A percentile compares a stretch with the other conserved stretches of the same genome.
These are phyloP conservation scores for Musa acuminata DNA, from an alignment of 176 grass and related monocot genomes.

Conservation along the genomic window DNA sequence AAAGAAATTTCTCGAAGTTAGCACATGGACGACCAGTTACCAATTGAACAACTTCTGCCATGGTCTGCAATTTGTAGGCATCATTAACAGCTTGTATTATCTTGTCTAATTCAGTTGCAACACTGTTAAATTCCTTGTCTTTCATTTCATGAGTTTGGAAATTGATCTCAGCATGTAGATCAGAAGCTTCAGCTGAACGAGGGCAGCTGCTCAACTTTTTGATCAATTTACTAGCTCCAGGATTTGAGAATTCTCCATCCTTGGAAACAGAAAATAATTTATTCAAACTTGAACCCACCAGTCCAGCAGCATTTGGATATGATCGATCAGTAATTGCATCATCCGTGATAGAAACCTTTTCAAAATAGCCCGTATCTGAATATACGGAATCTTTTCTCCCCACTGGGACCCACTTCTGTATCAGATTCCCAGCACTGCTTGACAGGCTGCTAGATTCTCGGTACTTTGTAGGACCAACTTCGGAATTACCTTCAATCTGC, in stretches of 20 bases:
- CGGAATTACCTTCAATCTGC: neutral
- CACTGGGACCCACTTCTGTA: neutral
- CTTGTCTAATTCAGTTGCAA: conserved; percentile 28
- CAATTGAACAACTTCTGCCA: conserved; percentile 24
- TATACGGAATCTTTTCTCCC: neutral
- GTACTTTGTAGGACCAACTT: neutral
- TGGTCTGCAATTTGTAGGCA: conserved; percentile 21
- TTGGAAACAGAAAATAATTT: too few species aligned
- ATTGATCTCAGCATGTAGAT: neutral
- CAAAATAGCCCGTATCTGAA: neutral
- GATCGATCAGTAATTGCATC: neutral
- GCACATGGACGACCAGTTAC: conserved; percentile 33
- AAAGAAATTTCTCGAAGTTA: conserved; percentile 53
- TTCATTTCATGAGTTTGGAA: conserved; percentile 14
- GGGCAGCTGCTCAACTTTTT: neutral
- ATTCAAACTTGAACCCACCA: too few species aligned
- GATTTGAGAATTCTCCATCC: too few species aligned
- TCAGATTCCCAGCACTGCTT: neutral
- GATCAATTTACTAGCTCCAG: too few species aligned
- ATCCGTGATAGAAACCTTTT: neutral
- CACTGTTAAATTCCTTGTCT: conserved; percentile 12
- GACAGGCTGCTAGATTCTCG: neutral
- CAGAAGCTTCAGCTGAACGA: conserved; percentile 1
- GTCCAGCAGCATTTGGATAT: too few species aligned
- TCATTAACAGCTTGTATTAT: conserved; percentile 42